Percentiles rank a stretch among this genome's conserved stretches.
These are phyloP conservation scores for Inga leiocalycina DNA, from an alignment of 306 rosid genomes.

Conservation along the genomic window DNA sequence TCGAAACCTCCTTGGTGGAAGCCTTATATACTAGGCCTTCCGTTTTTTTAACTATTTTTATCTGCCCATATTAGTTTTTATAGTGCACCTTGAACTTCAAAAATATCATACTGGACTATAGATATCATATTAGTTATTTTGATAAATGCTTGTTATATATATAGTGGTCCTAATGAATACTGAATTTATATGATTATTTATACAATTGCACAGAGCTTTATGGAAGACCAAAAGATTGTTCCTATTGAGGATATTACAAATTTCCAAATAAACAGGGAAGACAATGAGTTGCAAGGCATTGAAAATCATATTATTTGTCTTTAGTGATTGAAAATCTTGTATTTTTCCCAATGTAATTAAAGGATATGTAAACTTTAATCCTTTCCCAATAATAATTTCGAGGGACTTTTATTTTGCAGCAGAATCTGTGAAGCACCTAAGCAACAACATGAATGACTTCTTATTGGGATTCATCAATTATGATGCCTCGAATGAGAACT, in stretches of 20 bases:
- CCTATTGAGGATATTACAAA: constrained; percentile 64
- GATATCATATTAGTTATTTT: not conserved
- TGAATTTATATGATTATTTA: constrained; percentile 2
- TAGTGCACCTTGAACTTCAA: not conserved
- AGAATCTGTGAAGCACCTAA: constrained; percentile 39
- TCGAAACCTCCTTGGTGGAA: fast-evolving
- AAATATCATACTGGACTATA: not conserved
- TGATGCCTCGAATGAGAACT: constrained; percentile 49
- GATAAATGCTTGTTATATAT: not conserved
- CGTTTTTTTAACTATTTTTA: not conserved
- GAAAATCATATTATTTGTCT: not conserved
- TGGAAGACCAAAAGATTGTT: constrained; percentile 71
- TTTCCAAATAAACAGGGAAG: constrained; percentile 52
- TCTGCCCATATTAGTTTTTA: not conserved
- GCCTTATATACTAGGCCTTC: fast-evolving
- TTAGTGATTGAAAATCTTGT: not conserved
- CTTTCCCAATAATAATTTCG: not conserved
- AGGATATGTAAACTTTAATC: not conserved
- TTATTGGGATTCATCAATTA: constrained; percentile 67
- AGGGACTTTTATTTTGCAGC: constrained; percentile 9
- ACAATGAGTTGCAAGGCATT: constrained; percentile 61
- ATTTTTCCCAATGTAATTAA: not conserved
- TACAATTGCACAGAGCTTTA: constrained; percentile 52
- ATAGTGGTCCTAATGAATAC: not conserved
- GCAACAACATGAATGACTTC: constrained; percentile 50